Conservation (phyloP, 2,329 filamentous ascomycete species). For the Paraphaeosphaeria minitans region DNA sequence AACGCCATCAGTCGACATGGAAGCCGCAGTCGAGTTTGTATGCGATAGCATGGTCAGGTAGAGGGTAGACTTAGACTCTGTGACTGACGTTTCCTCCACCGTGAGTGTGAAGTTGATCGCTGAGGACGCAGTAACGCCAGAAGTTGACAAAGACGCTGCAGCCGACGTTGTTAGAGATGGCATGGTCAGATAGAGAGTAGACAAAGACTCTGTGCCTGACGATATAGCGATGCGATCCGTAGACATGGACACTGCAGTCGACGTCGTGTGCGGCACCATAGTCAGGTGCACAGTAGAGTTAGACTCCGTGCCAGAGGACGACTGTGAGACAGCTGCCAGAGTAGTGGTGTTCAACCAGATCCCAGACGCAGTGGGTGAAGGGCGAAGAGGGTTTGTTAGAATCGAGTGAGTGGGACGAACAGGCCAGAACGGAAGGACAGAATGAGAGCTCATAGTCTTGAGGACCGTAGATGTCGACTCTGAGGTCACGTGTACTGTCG, state of each 20-base stretch:
- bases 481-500: not conserved
- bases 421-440: not conserved
- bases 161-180: too few species aligned
- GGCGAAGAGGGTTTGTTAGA: not conserved
- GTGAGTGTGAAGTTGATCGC: too few species aligned
- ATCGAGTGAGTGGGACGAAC: not conserved
- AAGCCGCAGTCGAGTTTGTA: not conserved
- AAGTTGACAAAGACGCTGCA: too few species aligned
- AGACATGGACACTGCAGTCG: not conserved
- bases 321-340: not conserved
- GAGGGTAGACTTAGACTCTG: not conserved
- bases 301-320: not conserved
- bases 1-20: not conserved
- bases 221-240: not conserved
- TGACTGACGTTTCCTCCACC: not conserved
- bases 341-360: not conserved
- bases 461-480: not conserved
- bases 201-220: not conserved
- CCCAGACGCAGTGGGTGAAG: not conserved
- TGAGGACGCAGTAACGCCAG: too few species aligned
- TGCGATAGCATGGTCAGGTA: not conserved
- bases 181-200: too few species aligned
- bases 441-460: not conserved
- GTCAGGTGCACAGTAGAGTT: not conserved
- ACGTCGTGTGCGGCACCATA: not conserved